Base-by-base conservation (phyloP, 2,329 filamentous ascomycete species). In the Fusarium haematococcum region DNA sequence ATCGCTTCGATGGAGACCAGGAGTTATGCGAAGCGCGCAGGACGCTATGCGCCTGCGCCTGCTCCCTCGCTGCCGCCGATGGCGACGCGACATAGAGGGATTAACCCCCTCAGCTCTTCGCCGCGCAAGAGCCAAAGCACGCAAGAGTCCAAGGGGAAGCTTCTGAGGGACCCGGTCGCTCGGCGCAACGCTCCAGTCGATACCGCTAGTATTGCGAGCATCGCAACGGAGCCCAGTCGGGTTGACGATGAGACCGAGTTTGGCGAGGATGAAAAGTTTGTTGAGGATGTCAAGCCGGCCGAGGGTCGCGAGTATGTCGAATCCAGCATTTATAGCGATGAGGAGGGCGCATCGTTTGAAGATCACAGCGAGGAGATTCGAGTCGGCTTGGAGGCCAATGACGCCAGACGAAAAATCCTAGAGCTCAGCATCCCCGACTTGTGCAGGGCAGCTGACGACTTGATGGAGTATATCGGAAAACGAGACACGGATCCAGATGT, bases 341-440 rank as follows among this genome's bases (percentile, higher is more conserved):
- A 71, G 20, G 68, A 75, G 25, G 50, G n/a, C n/a, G 30, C 39
- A 13, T 13, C 23, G 16, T 11, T 32, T 18, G 33, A 62, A 35
- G 60, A 48, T 48, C 48, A 66, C 20, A 20, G 52, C 50, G 39
- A 66, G 35, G 54, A 67, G 30, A 23, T 50, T 43, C 57, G 43
- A 14, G 35, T 39, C 45, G 39, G 54, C 52, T n/a, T 30, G 11
- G 70, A 71, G 43, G 56, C 56, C 23, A 75, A 71, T 57, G 62
- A 67, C n/a, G 68, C 75, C 18, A 71, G 67, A 62, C 65, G 70
- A 8, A 71, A 73, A 33, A 75, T 80, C 27, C 75, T 79, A 67
- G 65, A 75, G 20, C 69, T 76, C 25, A 77, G 75, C 20, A 61
- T 83, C 23, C 67, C 77, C 6, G 75, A 81, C 35, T 73, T 84